Conservation (phyloP, 2,329 filamentous ascomycete genomes). For the Calonectria multiphialidica region DNA sequence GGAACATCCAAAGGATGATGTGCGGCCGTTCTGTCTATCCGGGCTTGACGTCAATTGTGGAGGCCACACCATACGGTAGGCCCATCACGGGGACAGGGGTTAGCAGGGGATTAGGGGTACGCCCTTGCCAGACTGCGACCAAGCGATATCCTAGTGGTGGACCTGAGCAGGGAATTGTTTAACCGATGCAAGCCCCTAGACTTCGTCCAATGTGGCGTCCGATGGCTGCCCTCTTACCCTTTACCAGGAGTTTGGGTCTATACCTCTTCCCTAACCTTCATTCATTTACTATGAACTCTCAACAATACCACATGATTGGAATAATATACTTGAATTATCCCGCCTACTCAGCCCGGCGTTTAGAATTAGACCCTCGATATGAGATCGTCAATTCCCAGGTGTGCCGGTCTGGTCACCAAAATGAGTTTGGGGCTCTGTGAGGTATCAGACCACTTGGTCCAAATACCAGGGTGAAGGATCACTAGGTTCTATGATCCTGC, state of each 20-base stretch:
- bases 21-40: neutral
- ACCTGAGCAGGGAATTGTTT: neutral
- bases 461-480: neutral
- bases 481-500: neutral
- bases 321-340: neutral
- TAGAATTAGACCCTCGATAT: neutral
- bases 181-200: neutral
- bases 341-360: neutral
- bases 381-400: too few relatives aligned
- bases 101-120: neutral
- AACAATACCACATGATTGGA: too few relatives aligned
- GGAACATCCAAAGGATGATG: neutral
- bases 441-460: conserved; percentile 5
- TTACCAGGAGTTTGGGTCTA: neutral
- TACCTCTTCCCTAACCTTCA: neutral
- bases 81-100: conserved; percentile 5
- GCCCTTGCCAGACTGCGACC: neutral
- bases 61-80: neutral
- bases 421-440: neutral
- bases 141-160: neutral
- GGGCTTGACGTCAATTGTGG: conserved; percentile 8
- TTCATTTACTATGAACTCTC: neutral
- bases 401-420: neutral
- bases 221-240: neutral
- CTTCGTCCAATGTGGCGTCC: neutral